phyloP scores from a whole-genome alignment of 495 filamentous ascomycete genomes.

The Aspergillus bridgeri region DNA sequence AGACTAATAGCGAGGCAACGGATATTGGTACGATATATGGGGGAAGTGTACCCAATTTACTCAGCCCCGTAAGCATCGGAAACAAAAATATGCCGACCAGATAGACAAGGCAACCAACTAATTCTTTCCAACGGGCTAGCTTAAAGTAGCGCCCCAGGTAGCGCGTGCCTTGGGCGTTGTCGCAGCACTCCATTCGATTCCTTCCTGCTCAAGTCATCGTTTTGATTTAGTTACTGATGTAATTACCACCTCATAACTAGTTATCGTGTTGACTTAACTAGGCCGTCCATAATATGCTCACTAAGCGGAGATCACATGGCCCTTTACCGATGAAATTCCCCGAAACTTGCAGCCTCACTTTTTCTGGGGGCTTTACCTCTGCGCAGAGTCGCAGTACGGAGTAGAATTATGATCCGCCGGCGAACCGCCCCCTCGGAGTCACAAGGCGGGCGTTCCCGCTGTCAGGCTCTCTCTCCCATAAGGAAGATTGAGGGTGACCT shows the following conservation, averaged over 20 bases:
- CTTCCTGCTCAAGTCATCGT: background rate
- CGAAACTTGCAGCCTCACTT: background rate
- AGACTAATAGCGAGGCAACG: background rate
- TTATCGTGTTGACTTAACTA: too few species aligned
- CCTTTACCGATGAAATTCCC: background rate
- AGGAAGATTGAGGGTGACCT: background rate
- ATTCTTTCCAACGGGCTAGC: background rate
- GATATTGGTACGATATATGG: too few species aligned
- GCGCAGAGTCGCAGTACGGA: background rate
- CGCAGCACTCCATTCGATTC: background rate
- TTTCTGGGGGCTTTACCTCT: background rate
- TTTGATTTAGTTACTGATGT: background rate
- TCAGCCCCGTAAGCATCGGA: background rate
- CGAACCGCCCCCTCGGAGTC: conserved; percentile 15
- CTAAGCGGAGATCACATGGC: background rate
- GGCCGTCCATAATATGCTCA: background rate
- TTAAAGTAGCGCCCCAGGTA: background rate
- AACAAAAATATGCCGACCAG: background rate
- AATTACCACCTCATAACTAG: background rate
- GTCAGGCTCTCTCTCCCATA: conserved; percentile 5
- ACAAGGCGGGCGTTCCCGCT: conserved; percentile 17
- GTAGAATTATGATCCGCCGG: conserved; percentile 16
- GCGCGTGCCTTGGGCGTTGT: too few species aligned
- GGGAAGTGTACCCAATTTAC: background rate
- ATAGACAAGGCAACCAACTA: background rate